These are phyloP conservation scores for Eutypella sp. DNA, from an alignment of 2,329 filamentous ascomycete genomes.

Conservation along the genomic window DNA sequence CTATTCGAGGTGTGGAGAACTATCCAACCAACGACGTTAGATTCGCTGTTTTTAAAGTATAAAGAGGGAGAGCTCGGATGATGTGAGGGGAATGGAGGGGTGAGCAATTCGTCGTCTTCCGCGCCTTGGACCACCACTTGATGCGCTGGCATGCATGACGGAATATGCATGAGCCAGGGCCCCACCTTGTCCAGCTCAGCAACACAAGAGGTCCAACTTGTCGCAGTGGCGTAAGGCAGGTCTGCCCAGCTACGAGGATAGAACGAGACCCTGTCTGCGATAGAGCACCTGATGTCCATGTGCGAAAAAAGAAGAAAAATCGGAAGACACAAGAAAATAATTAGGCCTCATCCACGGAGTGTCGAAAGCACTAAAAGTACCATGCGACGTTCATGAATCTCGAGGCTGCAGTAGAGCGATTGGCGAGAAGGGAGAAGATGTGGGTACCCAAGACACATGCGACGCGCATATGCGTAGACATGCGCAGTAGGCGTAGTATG, in stretches of 20 bases:
- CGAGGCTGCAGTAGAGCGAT: slow-evolving; percentile 23
- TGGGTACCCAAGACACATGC: slow-evolving; percentile 22
- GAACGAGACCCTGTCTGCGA: slow-evolving; percentile 11
- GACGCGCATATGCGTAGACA: slow-evolving; percentile 21
- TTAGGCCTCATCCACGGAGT: slow-evolving; percentile 14
- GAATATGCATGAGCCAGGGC: slow-evolving; percentile 49
- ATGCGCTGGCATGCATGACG: slow-evolving; percentile 57
- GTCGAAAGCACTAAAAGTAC: no score
- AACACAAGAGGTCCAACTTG: slow-evolving; percentile 24
- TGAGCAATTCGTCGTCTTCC: slow-evolving; percentile 30
- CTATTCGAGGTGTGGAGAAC: slow-evolving; percentile 31
- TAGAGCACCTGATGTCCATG: slow-evolving; percentile 17
- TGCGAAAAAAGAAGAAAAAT: no score
- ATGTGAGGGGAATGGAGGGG: slow-evolving; percentile 27
- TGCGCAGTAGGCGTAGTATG: no score
- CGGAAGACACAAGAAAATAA: no score
- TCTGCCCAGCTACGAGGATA: slow-evolving; percentile 24
- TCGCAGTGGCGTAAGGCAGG: slow-evolving; percentile 29
- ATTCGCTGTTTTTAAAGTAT: slow-evolving; percentile 35
- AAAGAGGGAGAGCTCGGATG: slow-evolving; percentile 30
- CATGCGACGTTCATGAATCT: slow-evolving; percentile 14
- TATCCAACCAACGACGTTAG: slow-evolving; percentile 40
- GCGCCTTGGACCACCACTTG: slow-evolving; percentile 42
- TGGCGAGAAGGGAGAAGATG: slow-evolving; percentile 21
- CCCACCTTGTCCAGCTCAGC: slow-evolving; percentile 41